Evolutionary conservation across 768 basidiomycete genomes (phyloP).

Genomic region (Lactifluus volemus): DNA sequence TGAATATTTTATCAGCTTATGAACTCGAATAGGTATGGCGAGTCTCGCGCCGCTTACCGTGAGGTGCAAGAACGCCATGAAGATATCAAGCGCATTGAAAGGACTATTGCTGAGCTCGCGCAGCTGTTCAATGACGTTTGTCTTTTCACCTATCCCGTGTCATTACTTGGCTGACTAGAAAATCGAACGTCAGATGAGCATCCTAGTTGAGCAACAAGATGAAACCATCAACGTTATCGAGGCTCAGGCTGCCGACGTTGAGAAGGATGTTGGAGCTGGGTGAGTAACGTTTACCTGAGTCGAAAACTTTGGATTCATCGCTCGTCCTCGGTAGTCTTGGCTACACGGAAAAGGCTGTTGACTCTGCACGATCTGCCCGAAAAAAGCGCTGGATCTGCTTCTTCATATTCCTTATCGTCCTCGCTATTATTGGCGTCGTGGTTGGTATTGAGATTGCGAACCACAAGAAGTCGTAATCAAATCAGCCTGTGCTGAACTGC

Average conservation of each 20-base stretch:
- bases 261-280: conserved; percentile 84
- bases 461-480: conserved; percentile 26
- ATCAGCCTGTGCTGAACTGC: not conserved
- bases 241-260: conserved; percentile 59
- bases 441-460: conserved; percentile 49
- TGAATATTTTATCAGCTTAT: conserved; percentile 47
- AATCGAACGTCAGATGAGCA: conserved; percentile 61
- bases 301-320: conserved; percentile 3
- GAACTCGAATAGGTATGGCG: conserved; percentile 85
- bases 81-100: conserved; percentile 93
- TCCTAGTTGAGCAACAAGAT: conserved; percentile 91
- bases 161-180: not conserved
- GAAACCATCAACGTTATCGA: conserved; percentile 82
- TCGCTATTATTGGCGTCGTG: conserved; percentile 59
- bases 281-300: conserved; percentile 28
- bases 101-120: conserved; percentile 85
- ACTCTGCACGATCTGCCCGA: conserved; percentile 78
- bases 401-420: conserved; percentile 51
- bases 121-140: conserved; percentile 92
- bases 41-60: conserved; percentile 82
- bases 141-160: conserved; percentile 9
- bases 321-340: conserved; percentile 41
- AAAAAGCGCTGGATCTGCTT: conserved; percentile 99
- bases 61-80: conserved; percentile 98
- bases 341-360: conserved; percentile 82